Base-by-base conservation (phyloP, 306 rosid species). In the Abrus precatorius region DNA sequence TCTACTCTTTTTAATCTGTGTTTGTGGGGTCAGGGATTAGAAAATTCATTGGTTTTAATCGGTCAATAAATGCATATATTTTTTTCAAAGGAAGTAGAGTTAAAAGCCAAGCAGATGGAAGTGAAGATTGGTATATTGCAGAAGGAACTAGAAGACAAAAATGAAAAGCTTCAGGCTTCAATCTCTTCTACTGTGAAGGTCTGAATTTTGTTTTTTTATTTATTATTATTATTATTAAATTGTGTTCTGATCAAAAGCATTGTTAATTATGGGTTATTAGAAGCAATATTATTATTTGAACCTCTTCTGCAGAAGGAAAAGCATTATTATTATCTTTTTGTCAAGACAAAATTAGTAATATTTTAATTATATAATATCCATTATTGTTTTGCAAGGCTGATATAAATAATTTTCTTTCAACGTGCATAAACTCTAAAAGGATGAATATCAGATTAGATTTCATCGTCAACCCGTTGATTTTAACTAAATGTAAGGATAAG, bases 41-140 rank as follows among this genome's bases (percentile, higher is more conserved):
- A n/a, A 44, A 43, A 34, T 63, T 82, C 79, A 65, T 71, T 59
- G 72, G 32, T 74, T 63, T 68, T 0, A 14, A 65, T 77, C 56
- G 28, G 10, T 44, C 74, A 70, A 49, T 72, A 85, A 69, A 64
- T 52, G 8, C 73, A 20, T 20, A 20, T 20, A 20, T 20, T 20
- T 57, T 68, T 63, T 60, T 70, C n/a, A 4, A 84, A 96, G 99
- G 97, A 87, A 79, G 97, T 96, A 69, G 97, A 96, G 88, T 82
- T 85, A 55, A 88, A 86, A 82, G 98, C 97, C 76, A 96, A 88
- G 85, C 79, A 41, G 81, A 89, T 96, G 98, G 97, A 96, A 80
- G 80, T 72, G 13, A 93, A 93, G 82, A 90, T 93, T 68, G 83
- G 75, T 20, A 83, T 41, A 76, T 79, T 96, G 87, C 91, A 93